These are phyloP conservation scores for Elsinoe fawcettii DNA, from an alignment of 2,329 filamentous ascomycete genomes.

Conservation along the genomic window DNA sequence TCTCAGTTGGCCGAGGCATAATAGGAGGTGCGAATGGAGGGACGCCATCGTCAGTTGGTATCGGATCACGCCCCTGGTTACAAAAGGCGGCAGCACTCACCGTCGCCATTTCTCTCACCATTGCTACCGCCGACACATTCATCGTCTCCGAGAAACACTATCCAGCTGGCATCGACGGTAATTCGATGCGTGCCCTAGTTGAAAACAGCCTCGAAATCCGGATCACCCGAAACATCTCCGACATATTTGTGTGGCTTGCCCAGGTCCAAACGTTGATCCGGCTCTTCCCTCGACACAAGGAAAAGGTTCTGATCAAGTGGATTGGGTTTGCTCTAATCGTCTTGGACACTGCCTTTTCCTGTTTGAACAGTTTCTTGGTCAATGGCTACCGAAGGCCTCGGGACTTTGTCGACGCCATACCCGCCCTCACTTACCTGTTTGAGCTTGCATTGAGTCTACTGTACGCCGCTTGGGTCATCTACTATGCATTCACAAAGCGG, in stretches of 20 bases:
- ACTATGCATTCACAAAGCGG: slow-evolving; percentile 86
- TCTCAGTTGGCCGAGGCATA: slow-evolving; percentile 66
- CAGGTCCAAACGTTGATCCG: slow-evolving; percentile 95
- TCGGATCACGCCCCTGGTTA: slow-evolving; percentile 87
- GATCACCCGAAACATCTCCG: slow-evolving; percentile 84
- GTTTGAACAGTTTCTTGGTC: slow-evolving; percentile 74
- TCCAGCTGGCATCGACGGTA: slow-evolving; percentile 68
- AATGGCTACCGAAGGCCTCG: slow-evolving; percentile 53
- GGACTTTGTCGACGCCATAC: slow-evolving; percentile 80
- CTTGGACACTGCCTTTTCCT: slow-evolving; percentile 83
- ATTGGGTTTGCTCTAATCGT: slow-evolving; percentile 89
- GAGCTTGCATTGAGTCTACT: slow-evolving; percentile 77
- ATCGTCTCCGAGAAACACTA: slow-evolving; percentile 78
- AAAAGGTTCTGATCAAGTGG: slow-evolving; percentile 99
- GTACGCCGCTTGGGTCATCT: slow-evolving; percentile 89
- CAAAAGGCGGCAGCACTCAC: slow-evolving; percentile 62
- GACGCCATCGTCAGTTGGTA: slow-evolving; percentile 60
- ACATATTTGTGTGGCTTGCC: slow-evolving; percentile 93
- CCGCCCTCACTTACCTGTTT: slow-evolving; percentile 84
- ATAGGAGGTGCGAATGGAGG: slow-evolving; percentile 68
- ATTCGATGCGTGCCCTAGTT: slow-evolving; percentile 66
- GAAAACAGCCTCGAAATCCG: slow-evolving; percentile 80
- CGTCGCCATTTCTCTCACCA: slow-evolving; percentile 75
- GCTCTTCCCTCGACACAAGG: slow-evolving; percentile 88
- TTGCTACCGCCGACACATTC: slow-evolving; percentile 89